phyloP scores from a whole-genome alignment of 768 basidiomycete genomes.

The Pleurotus cornucopiae region DNA sequence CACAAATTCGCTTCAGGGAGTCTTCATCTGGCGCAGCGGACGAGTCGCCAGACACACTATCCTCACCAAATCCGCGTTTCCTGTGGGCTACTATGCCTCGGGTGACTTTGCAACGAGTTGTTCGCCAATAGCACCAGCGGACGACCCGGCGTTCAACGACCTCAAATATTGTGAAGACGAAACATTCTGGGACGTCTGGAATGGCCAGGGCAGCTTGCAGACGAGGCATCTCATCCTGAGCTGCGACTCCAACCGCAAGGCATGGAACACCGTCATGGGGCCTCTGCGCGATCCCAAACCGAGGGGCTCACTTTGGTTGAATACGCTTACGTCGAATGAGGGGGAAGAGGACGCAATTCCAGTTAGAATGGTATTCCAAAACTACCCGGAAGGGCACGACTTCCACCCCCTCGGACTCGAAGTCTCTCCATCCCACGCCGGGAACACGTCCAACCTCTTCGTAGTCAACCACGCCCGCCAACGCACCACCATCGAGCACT shows the following conservation, averaged over 20 bases:
- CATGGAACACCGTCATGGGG: slow-evolving; percentile 75
- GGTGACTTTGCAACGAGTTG: slow-evolving; percentile 49
- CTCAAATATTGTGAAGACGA: slow-evolving; percentile 63
- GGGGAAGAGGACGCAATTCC: slow-evolving; percentile 18
- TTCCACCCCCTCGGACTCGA: slow-evolving; percentile 74
- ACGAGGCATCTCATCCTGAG: slow-evolving; percentile 42
- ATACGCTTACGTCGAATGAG: slow-evolving; percentile 22
- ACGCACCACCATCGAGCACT: slow-evolving; percentile 65
- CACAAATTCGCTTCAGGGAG: slow-evolving; percentile 24
- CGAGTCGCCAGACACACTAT: slow-evolving; percentile 36
- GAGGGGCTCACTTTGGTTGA: slow-evolving; percentile 60
- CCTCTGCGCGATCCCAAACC: slow-evolving; percentile 56
- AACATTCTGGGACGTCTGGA: slow-evolving; percentile 57
- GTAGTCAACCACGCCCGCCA: slow-evolving; percentile 65
- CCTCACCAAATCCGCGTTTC: slow-evolving; percentile 37
- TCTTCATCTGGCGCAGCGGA: slow-evolving; percentile 41
- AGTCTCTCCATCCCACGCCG: slow-evolving; percentile 44
- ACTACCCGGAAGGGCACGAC: slow-evolving; percentile 53
- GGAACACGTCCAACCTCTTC: slow-evolving; percentile 54
- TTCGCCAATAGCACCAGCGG: slow-evolving; percentile 28
- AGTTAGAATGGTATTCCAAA: slow-evolving; percentile 38
- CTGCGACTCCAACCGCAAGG: slow-evolving; percentile 52
- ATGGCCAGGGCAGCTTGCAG: slow-evolving; percentile 30
- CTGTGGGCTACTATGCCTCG: slow-evolving; percentile 44
- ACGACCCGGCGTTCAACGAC: slow-evolving; percentile 24